Evolutionary conservation across 2,329 filamentous ascomycete species (phyloP).

Genomic region (Penicillium rolfsii): DNA sequence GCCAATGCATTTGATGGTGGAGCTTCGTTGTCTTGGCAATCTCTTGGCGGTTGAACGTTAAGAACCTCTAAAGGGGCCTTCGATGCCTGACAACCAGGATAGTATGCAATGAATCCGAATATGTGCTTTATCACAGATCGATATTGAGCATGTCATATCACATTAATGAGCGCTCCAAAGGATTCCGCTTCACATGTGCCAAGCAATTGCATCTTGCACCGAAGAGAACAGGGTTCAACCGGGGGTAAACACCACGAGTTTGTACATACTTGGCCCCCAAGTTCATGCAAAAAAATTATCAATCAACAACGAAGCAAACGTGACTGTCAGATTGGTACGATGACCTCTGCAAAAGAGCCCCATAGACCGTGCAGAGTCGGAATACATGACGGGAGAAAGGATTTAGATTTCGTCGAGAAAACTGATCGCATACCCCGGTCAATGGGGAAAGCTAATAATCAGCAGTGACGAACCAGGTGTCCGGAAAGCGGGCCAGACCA

Average conservation of each 20-base stretch:
- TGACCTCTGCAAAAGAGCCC: too few species aligned
- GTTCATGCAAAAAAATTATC: neutral
- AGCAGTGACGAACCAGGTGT: neutral
- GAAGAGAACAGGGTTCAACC: neutral
- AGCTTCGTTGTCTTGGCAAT: constrained; percentile 11
- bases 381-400: neutral
- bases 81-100: neutral
- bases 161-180: neutral
- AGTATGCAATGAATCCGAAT: neutral
- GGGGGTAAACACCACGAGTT: neutral
- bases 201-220: neutral
- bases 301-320: neutral
- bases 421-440: neutral
- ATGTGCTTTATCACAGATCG: neutral
- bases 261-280: neutral
- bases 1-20: neutral
- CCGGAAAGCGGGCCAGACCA: neutral
- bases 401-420: neutral
- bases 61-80: neutral
- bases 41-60: neutral
- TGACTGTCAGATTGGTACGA: neutral
- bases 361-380: too few species aligned
- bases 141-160: neutral
- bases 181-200: neutral
- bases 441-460: neutral